Evolutionary conservation across 345 rosid species (phyloP).

Genomic region (Citrus sinensis): DVS_A1.0 CM039164.1:13897001-13897500

Average conservation of each 20-base stretch:
- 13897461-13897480: constrained; percentile 20
- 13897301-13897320: not conserved
- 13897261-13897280: not conserved
- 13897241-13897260: not conserved
- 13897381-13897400: not conserved
- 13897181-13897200: not conserved
- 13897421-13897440: not conserved
- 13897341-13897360: too few relatives aligned
- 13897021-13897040: not conserved
- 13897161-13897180: too few relatives aligned
- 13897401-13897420: not conserved
- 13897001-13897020: not conserved
- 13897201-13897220: not conserved
- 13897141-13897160: not conserved
- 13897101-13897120: not conserved
- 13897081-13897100: not conserved
- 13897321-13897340: too few relatives aligned
- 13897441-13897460: not conserved
- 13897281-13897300: not conserved
- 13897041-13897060: not conserved
- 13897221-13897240: not conserved
- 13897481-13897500: constrained; percentile 15
- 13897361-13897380: not conserved
- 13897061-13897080: too few relatives aligned
- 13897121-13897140: not conserved